Evolutionary conservation across 192 early-diverging fungal genomes (phyloP), one percentile per base, ranked within the genome.

Genomic region (Coemansia sp.): DNA sequence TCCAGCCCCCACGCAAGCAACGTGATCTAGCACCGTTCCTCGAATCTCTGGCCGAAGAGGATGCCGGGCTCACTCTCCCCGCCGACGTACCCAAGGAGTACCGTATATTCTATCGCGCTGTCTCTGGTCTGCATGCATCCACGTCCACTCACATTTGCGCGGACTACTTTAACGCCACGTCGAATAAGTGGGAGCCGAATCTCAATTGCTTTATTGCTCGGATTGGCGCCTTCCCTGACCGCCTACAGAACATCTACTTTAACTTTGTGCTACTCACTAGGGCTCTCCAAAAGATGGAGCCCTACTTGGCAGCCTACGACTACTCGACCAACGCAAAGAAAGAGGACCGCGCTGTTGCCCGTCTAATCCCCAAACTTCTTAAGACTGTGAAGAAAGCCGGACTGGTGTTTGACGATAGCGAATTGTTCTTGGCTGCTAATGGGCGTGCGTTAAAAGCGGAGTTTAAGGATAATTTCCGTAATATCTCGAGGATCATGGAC

Each of bases 91-190:
- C 66, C 51, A 75, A 19, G 55, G 76, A 74, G 62, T 84, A 67
- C 75, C 77, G 67, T 65, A 71, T 72, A 39, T 76, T 72, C 67
- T 84, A 68, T 73, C 77, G 76, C 10, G 64, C 44, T 37, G 76
- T 66, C 37, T 85, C 85, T 57, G 94, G 98, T 9, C 86, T 99
- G 31, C 98, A 99, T 74, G 85, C 95, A 0, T 98, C 96, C 19
- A 97, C 98, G 31, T 99, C 97, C 1, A 93, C 94, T 8, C 96
- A 99, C 78, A 97, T 99, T 62, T 99, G 98, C 77, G 86, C 93
- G 59, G 90, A 99, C 70, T 96, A 89, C 78, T 89, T 97, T 66
- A 90, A 99, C 70, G 85, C 89, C 44, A 92, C 91, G 0, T 94
- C 93, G 21, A 92, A 93, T 23, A 82, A 85, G 70, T 99, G 98